Evolutionary conservation across 2,329 filamentous ascomycete species (phyloP).

Genomic region (Leptosphaerulina australis): DNA sequence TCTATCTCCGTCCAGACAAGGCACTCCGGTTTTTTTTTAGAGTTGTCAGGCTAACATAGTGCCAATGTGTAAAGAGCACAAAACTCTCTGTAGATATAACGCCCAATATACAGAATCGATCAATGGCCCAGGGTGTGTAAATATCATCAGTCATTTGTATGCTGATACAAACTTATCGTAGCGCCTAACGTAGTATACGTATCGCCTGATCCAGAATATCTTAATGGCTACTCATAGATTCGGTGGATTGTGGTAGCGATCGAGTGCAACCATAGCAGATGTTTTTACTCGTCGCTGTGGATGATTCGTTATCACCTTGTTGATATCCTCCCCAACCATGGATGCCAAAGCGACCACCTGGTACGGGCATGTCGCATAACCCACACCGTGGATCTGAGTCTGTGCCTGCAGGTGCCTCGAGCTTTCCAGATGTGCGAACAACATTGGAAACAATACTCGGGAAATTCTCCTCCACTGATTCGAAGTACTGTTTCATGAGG

Average conservation of each 20-base stretch:
- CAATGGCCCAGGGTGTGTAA: too few relatives aligned
- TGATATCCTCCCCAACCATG: constrained; percentile 67
- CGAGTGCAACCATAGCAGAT: constrained; percentile 78
- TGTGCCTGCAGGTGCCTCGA: constrained; percentile 58
- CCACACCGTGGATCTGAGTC: constrained; percentile 57
- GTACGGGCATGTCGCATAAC: constrained; percentile 72
- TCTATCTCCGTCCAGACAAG: too few relatives aligned
- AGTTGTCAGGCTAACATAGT: too few relatives aligned
- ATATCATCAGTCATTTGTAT: too few relatives aligned
- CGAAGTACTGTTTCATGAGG: constrained; percentile 87
- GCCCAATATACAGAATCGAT: too few relatives aligned
- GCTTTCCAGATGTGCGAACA: constrained; percentile 85
- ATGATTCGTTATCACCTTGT: constrained; percentile 44
- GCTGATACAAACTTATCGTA: too few relatives aligned
- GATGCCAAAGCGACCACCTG: constrained; percentile 66
- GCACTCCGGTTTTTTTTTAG: too few relatives aligned
- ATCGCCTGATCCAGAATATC: too few relatives aligned
- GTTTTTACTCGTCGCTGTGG: constrained; percentile 24
- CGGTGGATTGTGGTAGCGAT: constrained; percentile 49
- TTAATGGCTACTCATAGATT: too few relatives aligned
- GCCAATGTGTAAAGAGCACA: too few relatives aligned
- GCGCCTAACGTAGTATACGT: too few relatives aligned
- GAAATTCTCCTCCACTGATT: constrained; percentile 81
- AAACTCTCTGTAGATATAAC: too few relatives aligned
- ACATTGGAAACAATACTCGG: constrained; percentile 95